phyloP scores from a whole-genome alignment of 2,329 filamentous ascomycete species.

The Fusarium sp. region DNA sequence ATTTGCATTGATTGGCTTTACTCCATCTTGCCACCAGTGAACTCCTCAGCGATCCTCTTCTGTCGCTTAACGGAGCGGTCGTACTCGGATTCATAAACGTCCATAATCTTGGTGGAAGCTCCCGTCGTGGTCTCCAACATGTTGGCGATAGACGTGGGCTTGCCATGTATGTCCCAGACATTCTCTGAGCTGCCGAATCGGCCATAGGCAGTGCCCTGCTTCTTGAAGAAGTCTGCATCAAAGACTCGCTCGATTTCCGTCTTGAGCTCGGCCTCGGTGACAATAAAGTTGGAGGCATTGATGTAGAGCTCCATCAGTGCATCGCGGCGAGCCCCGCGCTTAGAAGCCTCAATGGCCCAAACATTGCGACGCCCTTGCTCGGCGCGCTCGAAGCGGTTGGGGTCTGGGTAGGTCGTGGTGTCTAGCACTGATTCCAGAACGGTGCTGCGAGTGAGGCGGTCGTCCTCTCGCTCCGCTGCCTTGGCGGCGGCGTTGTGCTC shows the following conservation, averaged over 20 bases:
- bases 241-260: slow-evolving; percentile 82
- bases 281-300: slow-evolving; percentile 88
- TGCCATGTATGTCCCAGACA: slow-evolving; percentile 63
- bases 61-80: slow-evolving; percentile 63
- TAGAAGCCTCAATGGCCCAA: slow-evolving; percentile 56
- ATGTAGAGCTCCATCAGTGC: slow-evolving; percentile 90
- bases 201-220: slow-evolving; percentile 47
- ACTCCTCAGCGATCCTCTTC: slow-evolving; percentile 68
- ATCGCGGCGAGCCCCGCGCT: slow-evolving; percentile 72
- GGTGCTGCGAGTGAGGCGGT: slow-evolving; percentile 78
- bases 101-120: slow-evolving; percentile 52
- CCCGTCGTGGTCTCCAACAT: slow-evolving; percentile 56
- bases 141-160: slow-evolving; percentile 58
- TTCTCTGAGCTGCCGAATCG: slow-evolving; percentile 57
- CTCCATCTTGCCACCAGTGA: slow-evolving; percentile 70
- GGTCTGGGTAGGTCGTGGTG: slow-evolving; percentile 69
- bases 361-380: slow-evolving; percentile 58
- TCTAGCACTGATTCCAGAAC: slow-evolving; percentile 64
- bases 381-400: slow-evolving; percentile 69
- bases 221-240: slow-evolving; percentile 67
- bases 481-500: slow-evolving; percentile 62
- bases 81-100: slow-evolving; percentile 53
- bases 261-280: slow-evolving; percentile 81
- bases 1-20: slow-evolving; percentile 31
- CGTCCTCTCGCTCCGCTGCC: slow-evolving; percentile 79